Evolutionary conservation across 192 early-diverging fungal species (phyloP), one percentile per base, ranked within the genome.

Genomic region (Mortierella alpina): DNA sequence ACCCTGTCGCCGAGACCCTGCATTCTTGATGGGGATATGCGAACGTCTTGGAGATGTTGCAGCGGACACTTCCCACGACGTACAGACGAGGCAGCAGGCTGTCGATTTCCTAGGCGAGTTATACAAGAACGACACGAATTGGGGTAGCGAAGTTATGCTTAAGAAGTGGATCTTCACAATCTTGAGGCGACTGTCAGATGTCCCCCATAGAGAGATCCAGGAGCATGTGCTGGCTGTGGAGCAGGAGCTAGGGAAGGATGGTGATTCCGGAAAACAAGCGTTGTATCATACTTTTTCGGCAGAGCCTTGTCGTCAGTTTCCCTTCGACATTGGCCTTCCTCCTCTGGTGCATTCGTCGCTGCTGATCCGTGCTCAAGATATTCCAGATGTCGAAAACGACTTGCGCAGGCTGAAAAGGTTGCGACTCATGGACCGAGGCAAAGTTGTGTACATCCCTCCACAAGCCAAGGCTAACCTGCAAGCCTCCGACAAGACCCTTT

Each of bases 1-100:
- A 14, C 52, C 52, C 52, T 53, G 52, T 14, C 52, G 52, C 15
- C 0, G 12, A 18, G 59, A 60, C 14, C 15, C 41, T 0, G n/a
- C 17, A 44, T 60, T 60, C 59, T 42, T 42, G 41, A 45, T 39
- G 59, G 59, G 59, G 5, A 60, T 60, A 8, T 40, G 59, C n/a
- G 41, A 40, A 42, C 42, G 41, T 6, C 13, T 60, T 2, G 59
- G 59, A 11, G 59, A 60, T 39, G 45, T 60, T 44, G 59, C 59
- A 15, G 31, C 59, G 13, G 59, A 60, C 10, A 7, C 59, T 7
- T 2, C 40, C 59, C n/a, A 15, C 41, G 41, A 60, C 13, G 7
- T 17, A 15, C 4, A 39, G 41, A 17, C 4, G 15, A 39, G 59
- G 7, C 23, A 60, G 39, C 59, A 60, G 18, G 59, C 59, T 9